These are phyloP conservation scores for Leptodermis oblonga DNA, from an alignment of 257 asterid species.

Conservation along the genomic window DNA sequence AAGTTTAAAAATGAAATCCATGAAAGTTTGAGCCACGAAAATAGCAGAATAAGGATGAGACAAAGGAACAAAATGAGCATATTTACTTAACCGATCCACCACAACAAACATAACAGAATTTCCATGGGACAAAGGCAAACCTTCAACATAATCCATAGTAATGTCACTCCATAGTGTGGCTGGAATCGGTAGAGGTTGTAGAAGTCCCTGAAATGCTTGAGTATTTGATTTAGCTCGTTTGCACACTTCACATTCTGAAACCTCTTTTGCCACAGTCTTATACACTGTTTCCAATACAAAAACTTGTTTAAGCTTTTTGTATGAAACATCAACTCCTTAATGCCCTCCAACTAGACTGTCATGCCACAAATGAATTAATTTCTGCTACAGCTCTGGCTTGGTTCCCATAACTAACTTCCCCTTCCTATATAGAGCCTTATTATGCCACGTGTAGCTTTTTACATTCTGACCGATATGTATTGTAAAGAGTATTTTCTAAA, in stretches of 20 bases:
- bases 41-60: background rate
- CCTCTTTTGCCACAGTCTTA: background rate
- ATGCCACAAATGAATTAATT: too few relatives aligned
- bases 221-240: background rate
- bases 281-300: background rate
- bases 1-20: background rate
- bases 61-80: background rate
- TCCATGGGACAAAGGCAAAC: background rate
- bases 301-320: background rate
- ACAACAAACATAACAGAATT: background rate
- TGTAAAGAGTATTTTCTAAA: too few relatives aligned
- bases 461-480: too few relatives aligned
- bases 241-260: background rate
- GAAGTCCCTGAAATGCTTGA: background rate
- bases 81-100: background rate
- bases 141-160: background rate
- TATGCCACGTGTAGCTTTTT: too few relatives aligned
- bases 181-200: slow-evolving; percentile 1
- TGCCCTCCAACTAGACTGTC: background rate
- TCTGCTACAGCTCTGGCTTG: too few relatives aligned
- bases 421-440: too few relatives aligned
- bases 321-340: background rate
- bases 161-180: background rate
- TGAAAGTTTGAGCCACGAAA: background rate
- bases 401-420: too few relatives aligned